Conservation (phyloP, 2,329 filamentous ascomycete genomes). For the Akanthomyces muscarius region DNA sequence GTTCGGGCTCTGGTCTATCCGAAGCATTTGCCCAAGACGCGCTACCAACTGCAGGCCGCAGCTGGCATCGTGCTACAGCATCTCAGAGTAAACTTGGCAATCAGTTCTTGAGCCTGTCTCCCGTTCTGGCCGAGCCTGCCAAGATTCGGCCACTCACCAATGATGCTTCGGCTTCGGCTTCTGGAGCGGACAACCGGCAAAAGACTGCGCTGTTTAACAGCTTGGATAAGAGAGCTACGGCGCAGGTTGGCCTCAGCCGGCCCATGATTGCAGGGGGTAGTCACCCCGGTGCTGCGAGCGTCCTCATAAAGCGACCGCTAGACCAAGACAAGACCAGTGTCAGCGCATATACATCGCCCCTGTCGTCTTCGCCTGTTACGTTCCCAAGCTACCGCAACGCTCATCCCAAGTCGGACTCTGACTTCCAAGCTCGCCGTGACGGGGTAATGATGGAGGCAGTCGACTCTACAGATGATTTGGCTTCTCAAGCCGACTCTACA, state of each 20-base stretch:
- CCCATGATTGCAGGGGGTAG: slow-evolving; percentile 58
- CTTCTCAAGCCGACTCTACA: slow-evolving; percentile 16
- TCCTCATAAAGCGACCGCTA: neutral
- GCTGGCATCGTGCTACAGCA: slow-evolving; percentile 40
- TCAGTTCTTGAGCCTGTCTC: slow-evolving; percentile 39
- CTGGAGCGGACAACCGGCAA: slow-evolving; percentile 48
- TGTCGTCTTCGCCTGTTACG: slow-evolving; percentile 16
- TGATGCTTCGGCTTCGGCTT: slow-evolving; percentile 28
- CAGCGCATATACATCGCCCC: slow-evolving; percentile 6
- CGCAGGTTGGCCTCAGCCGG: slow-evolving; percentile 61
- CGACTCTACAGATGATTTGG: slow-evolving; percentile 26
- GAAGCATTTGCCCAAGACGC: slow-evolving; percentile 24
- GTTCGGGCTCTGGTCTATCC: neutral
- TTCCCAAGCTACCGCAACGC: slow-evolving; percentile 38
- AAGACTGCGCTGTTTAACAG: slow-evolving; percentile 51
- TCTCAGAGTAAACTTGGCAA: slow-evolving; percentile 41
- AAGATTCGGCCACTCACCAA: slow-evolving; percentile 16
- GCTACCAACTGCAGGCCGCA: slow-evolving; percentile 27
- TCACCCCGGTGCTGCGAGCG: slow-evolving; percentile 32
- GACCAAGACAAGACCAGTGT: slow-evolving; percentile 13
- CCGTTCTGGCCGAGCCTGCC: slow-evolving; percentile 2
- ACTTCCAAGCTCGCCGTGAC: slow-evolving; percentile 30
- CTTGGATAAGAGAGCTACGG: slow-evolving; percentile 59
- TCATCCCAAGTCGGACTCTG: slow-evolving; percentile 43
- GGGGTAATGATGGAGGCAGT: slow-evolving; percentile 21